Percentiles rank a stretch among this genome's conserved stretches.
Conservation (phyloP, 495 filamentous ascomycete species). For the Aspergillus heteromorphus region DNA sequence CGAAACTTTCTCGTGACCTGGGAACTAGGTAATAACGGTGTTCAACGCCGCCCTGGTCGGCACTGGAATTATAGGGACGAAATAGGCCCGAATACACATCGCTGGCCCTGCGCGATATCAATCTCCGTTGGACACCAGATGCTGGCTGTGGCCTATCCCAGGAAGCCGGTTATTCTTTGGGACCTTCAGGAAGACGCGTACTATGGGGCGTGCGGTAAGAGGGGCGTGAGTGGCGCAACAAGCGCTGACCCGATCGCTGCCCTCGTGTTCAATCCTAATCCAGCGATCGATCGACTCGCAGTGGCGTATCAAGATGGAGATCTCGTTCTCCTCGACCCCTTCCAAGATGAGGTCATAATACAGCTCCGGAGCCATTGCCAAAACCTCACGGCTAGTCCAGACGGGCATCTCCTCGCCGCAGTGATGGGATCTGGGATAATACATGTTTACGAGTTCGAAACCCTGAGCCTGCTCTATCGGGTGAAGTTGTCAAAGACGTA, state of each 20-base stretch:
- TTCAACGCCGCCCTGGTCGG: too few species aligned
- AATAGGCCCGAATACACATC: too few species aligned
- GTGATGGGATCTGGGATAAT: slow-evolving; percentile 23
- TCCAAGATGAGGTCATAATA: slow-evolving; percentile 11
- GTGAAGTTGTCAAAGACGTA: slow-evolving; percentile 16
- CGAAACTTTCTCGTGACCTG: too few species aligned
- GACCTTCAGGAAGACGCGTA: slow-evolving; percentile 20
- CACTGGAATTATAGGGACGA: too few species aligned
- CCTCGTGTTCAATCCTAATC: slow-evolving; percentile 31
- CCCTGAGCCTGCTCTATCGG: slow-evolving; percentile 25
- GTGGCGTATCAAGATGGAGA: slow-evolving; percentile 29
- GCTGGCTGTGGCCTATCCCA: too few species aligned
- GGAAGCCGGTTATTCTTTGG: too few species aligned
- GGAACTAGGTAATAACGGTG: too few species aligned
- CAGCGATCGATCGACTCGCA: slow-evolving; percentile 20
- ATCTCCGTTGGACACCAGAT: too few species aligned
- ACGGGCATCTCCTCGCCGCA: slow-evolving; percentile 25
- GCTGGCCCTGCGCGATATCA: too few species aligned
- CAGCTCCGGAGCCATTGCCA: too few species aligned
- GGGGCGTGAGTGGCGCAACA: too few species aligned
- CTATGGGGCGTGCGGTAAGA: slow-evolving; percentile 23
- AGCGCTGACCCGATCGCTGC: slow-evolving; percentile 14
- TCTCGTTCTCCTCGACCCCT: slow-evolving; percentile 22
- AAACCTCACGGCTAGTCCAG: slow-evolving; percentile 23
- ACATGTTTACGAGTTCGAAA: slow-evolving; percentile 32